These are phyloP conservation scores for Candida neerlandica DNA, from an alignment of 1,139 yeast species.

Conservation along the genomic window DNA sequence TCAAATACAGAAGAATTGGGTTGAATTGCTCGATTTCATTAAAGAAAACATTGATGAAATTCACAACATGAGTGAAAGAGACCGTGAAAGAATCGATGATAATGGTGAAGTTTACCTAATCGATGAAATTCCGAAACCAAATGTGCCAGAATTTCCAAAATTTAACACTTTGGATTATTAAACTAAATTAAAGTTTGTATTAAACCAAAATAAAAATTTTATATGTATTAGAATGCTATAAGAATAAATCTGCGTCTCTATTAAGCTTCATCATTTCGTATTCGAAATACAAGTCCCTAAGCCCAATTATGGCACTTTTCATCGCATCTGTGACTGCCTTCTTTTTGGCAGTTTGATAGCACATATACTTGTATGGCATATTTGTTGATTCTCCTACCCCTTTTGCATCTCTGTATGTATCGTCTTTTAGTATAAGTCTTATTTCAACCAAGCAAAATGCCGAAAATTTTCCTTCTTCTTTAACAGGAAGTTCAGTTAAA, in stretches of 20 bases:
- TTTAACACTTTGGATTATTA: conserved; percentile 59
- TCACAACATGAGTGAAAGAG: conserved; percentile 77
- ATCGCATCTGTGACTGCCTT: conserved; percentile 55
- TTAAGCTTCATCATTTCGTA: conserved; percentile 16
- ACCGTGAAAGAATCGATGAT: conserved; percentile 86
- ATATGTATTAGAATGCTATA: background rate
- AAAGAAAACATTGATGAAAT: conserved; percentile 69
- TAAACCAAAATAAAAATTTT: background rate
- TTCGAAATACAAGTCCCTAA: conserved; percentile 24
- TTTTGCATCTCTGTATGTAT: conserved; percentile 37
- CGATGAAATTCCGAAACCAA: conserved; percentile 73
- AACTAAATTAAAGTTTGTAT: conserved; percentile 2
- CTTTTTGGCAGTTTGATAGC: conserved; percentile 51
- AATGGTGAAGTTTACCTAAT: conserved; percentile 79
- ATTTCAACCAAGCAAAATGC: conserved; percentile 31
- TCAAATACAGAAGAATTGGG: conserved; percentile 72
- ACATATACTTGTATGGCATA: conserved; percentile 34
- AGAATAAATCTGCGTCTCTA: background rate
- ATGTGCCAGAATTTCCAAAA: conserved; percentile 59
- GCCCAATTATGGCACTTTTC: conserved; percentile 39
- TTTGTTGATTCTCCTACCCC: conserved; percentile 47
- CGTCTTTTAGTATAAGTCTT: conserved; percentile 50
- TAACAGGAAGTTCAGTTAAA: background rate
- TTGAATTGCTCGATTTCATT: conserved; percentile 57
- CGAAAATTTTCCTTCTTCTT: conserved; percentile 20